These are phyloP conservation scores for Dictyostelium firmibasis DNA, from an alignment of 78 protist genomes.

Conservation along the genomic window DNA sequence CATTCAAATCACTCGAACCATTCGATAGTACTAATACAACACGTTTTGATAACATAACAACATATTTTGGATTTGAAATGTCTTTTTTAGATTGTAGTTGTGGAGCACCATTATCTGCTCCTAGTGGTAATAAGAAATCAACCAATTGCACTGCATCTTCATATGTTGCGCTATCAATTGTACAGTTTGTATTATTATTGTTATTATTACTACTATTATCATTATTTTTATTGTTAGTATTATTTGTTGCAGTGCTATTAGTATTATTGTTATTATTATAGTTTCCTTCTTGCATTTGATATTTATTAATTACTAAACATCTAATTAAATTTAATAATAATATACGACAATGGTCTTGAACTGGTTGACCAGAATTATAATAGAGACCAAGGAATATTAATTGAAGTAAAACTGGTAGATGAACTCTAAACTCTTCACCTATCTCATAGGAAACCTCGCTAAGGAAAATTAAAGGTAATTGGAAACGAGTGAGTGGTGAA, in stretches of 20 bases:
- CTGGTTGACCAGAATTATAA: constrained; percentile 72
- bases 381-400: constrained; percentile 59
- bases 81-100: constrained; percentile 52
- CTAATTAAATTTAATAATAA: constrained; percentile 61
- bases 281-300: constrained; percentile 16
- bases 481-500: constrained; percentile 61
- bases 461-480: constrained; percentile 71
- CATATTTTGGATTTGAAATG: constrained; percentile 61
- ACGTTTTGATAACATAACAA: constrained; percentile 58
- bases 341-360: constrained; percentile 80
- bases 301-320: constrained; percentile 61
- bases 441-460: constrained; percentile 74
- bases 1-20: constrained; percentile 43
- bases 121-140: constrained; percentile 44
- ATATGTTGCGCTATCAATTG: constrained; percentile 3
- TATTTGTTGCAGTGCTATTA: not conserved
- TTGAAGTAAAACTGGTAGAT: constrained; percentile 58
- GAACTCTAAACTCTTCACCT: constrained; percentile 74
- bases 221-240: no score
- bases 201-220: not conserved
- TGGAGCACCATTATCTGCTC: not conserved
- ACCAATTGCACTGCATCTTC: constrained; percentile 74
- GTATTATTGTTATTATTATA: no score
- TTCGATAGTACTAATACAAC: constrained; percentile 12
- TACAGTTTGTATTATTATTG: not conserved